Conservation (phyloP, 2,329 filamentous ascomycete species). For the Colletotrichum zoysiae region DNA sequence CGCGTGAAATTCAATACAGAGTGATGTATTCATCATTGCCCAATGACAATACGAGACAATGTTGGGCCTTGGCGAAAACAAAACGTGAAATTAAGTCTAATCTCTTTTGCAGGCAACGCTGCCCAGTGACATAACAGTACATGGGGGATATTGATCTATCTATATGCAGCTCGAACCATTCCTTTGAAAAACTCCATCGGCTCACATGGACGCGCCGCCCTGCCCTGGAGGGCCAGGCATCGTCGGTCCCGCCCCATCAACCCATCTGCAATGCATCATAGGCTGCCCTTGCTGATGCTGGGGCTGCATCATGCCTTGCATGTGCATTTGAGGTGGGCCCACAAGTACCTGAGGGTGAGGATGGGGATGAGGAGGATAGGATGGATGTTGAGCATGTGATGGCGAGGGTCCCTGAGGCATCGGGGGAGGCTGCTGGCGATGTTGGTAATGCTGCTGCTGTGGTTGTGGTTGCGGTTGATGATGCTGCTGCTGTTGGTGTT, state of each 20-base stretch:
- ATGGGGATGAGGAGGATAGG: conserved; percentile 22
- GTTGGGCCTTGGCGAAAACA: background rate
- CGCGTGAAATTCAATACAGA: conserved; percentile 13
- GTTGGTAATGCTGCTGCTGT: conserved; percentile 34
- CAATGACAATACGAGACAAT: background rate
- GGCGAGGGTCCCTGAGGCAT: conserved; percentile 9
- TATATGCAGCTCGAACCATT: background rate
- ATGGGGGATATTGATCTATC: background rate
- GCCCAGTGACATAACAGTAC: conserved; percentile 2
- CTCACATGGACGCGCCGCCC: conserved; percentile 14
- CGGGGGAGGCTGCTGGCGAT: conserved; percentile 14
- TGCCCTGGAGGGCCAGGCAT: conserved; percentile 48
- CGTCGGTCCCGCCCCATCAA: conserved; percentile 59
- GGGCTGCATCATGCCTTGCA: conserved; percentile 28
- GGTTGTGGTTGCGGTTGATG: conserved; percentile 48
- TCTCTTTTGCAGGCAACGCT: background rate
- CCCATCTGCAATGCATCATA: conserved; percentile 55
- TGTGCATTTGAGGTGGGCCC: conserved; percentile 15
- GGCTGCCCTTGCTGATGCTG: conserved; percentile 41
- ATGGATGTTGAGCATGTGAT: conserved; percentile 17
- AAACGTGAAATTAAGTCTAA: background rate
- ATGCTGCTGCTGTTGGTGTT: conserved; percentile 44
- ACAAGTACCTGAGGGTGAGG: conserved; percentile 28
- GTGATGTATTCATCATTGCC: conserved; percentile 6
- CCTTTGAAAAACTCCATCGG: background rate